Percentiles rank a stretch among this genome's conserved stretches.
phyloP scores from a whole-genome alignment of 108 stramenopile species.

The Pseudonitzschia multistriata region DNA sequence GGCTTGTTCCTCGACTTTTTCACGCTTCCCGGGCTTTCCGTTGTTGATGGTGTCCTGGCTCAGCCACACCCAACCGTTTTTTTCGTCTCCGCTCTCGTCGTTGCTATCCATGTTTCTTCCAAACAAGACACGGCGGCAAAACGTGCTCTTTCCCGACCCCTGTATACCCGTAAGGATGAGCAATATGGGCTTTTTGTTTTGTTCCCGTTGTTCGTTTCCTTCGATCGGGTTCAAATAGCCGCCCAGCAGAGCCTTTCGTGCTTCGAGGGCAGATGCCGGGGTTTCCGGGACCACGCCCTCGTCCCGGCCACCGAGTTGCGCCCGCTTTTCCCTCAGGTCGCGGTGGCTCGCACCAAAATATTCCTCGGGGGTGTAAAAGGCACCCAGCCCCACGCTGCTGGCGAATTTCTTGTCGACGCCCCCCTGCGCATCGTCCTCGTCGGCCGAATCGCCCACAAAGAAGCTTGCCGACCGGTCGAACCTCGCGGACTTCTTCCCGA shows the following conservation, averaged over 20 bases:
- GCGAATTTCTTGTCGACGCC: constrained; percentile 78
- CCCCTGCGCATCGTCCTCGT: constrained; percentile 53
- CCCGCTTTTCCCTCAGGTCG: constrained; percentile 30
- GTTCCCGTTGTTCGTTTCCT: background rate
- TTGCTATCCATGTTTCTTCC: background rate
- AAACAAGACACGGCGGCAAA: constrained; percentile 45
- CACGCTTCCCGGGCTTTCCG: constrained; percentile 72
- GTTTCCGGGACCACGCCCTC: background rate
- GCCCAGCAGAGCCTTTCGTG: constrained; percentile 53
- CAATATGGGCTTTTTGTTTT: constrained; percentile 44
- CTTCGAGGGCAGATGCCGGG: constrained; percentile 29
- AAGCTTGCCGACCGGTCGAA: constrained; percentile 54
- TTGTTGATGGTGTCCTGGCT: constrained; percentile 82
- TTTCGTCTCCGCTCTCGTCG: background rate
- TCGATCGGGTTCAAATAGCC: constrained; percentile 40
- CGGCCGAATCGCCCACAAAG: constrained; percentile 77
- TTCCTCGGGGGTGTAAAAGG: constrained; percentile 60
- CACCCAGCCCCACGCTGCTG: constrained; percentile 33
- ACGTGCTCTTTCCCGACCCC: constrained; percentile 75
- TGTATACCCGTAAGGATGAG: constrained; percentile 70
- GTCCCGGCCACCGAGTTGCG: constrained; percentile 5
- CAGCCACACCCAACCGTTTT: constrained; percentile 52
- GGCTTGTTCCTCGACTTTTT: constrained; percentile 60
- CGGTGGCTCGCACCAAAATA: constrained; percentile 66
- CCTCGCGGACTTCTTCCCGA: constrained; percentile 5